Evolutionary conservation across 345 rosid genomes (phyloP), one percentile per base, ranked within the genome.

Genomic region (Hypericum androsaemum): DNA sequence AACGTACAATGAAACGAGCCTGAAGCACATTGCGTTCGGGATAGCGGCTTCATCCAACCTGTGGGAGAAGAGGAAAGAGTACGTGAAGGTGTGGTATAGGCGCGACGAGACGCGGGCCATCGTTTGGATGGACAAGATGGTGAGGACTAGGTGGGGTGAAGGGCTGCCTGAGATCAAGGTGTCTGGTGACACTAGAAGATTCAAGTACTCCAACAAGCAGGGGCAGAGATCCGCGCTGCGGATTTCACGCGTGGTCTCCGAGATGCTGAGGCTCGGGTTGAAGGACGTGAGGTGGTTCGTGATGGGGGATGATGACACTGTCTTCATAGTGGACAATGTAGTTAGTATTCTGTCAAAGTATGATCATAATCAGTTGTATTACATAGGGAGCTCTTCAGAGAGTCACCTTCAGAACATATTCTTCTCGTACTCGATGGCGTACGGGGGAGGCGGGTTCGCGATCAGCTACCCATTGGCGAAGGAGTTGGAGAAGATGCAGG

Each of bases 381-480:
- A 85, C 55, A 75, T 86, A 3, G 95, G 95, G 42, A 70, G 80
- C 47, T 59, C 76, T 0, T 83, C 95, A n/a, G 89, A 89, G 71
- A 79, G 82, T 63, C 95, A 89, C 47, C 36, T 71, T 11, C 97
- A 89, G 74, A 86, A 86, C 58, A 52, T 86, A 0, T 54, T 62
- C 9, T 89, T 86, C 57, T 76, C 80, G 0, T 81, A 80, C 39
- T 78, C 74, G 4, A 89, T 89, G 95, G 94, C 84, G 11, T 89
- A 74, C 22, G 95, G 97, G 7, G 97, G 97, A 10, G 97, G 95
- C n/a, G 94, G 95, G 5, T 86, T 89, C 7, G 89, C 89, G 10
- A 80, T 86, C 2, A 83, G 95, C 61, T 83, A 77, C 59, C 75
- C 86, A 0, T 63, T 86, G 47, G 97, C 95, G 0, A 71, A 63